Evolutionary conservation across 106 monocot species (phyloP).

Genomic region (Vanilla planifolia): DNA sequence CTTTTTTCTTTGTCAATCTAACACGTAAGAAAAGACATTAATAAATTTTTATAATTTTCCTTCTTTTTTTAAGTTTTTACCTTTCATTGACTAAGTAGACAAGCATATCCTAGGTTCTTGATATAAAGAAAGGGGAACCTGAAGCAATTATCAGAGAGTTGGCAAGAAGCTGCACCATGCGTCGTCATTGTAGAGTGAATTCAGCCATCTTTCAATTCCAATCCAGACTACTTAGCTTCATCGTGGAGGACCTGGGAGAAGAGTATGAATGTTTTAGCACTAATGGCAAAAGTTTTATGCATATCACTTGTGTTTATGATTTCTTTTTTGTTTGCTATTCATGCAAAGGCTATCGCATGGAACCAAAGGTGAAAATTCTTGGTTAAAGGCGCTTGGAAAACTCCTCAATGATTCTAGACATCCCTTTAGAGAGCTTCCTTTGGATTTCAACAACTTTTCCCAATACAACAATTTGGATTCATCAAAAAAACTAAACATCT

Average conservation of each 20-base stretch:
- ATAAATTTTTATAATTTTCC: background rate
- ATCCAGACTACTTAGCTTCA: conserved; percentile 43
- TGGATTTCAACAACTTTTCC: conserved; percentile 15
- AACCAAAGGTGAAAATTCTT: conserved; percentile 32
- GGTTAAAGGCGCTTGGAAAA: conserved; percentile 44
- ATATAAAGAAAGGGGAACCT: conserved; percentile 50
- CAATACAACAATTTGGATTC: conserved; percentile 42
- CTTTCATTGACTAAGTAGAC: background rate
- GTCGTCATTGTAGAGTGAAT: conserved; percentile 8
- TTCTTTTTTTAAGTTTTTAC: background rate
- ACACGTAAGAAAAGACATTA: too few relatives aligned
- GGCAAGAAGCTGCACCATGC: conserved; percentile 15
- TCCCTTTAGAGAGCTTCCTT: conserved; percentile 15
- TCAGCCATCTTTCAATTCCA: conserved; percentile 36
- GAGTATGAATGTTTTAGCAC: conserved; percentile 16
- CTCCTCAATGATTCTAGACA: conserved; percentile 35
- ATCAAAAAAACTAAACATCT: conserved; percentile 42
- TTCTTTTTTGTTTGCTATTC: background rate
- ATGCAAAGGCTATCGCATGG: conserved; percentile 7
- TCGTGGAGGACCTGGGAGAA: conserved; percentile 33
- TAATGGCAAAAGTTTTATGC: background rate
- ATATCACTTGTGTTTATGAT: conserved; percentile 2
- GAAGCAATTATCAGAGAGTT: conserved; percentile 43
- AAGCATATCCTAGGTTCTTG: conserved; percentile 27
- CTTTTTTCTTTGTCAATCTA: too few relatives aligned